phyloP scores from a whole-genome alignment of 305 asterid species.

The Solanum aculeatissimum region DNA sequence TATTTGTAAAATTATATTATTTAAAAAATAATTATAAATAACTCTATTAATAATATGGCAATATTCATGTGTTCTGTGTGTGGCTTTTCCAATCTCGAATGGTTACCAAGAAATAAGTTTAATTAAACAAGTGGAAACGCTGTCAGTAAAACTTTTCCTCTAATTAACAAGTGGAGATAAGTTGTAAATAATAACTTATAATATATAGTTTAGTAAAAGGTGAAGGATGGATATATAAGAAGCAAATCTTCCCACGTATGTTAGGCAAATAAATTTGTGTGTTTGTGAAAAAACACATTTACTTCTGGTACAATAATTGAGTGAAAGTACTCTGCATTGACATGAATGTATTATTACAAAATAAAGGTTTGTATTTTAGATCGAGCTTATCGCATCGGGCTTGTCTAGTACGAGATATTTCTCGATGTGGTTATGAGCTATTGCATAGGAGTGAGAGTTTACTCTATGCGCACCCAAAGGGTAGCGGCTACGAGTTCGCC shows the following conservation, averaged over 20 bases:
- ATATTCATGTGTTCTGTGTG: not conserved
- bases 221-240: not conserved
- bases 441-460: no score
- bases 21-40: not conserved
- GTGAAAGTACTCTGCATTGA: not conserved
- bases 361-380: no score
- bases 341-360: not conserved
- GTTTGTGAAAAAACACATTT: not conserved
- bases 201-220: not conserved
- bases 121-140: not conserved
- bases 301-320: not conserved
- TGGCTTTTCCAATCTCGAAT: not conserved
- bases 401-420: no score
- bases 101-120: not conserved
- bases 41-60: not conserved
- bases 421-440: no score
- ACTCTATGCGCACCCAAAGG: no score
- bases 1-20: not conserved
- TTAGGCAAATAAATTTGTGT: not conserved
- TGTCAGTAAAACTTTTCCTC: not conserved
- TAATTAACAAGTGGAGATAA: not conserved
- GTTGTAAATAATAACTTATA: not conserved
- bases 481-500: no score
- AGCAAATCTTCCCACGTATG: not conserved
- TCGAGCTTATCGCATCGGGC: no score